Percentiles rank a stretch among this genome's conserved stretches.
These are phyloP conservation scores for Erodium texanum DNA, from an alignment of 441 rosid species.

Conservation along the genomic window DNA sequence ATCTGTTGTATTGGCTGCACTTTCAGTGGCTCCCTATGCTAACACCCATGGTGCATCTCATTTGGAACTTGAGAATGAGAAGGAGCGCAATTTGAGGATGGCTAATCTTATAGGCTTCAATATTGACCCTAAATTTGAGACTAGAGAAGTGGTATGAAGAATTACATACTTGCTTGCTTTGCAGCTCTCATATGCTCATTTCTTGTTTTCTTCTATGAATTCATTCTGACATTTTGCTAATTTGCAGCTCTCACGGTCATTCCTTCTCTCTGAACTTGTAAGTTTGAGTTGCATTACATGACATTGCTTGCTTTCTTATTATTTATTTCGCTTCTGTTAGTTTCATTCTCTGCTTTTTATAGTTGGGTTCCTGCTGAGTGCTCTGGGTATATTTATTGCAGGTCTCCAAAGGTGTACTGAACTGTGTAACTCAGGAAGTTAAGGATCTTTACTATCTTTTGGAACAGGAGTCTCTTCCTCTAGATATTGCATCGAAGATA, in stretches of 20 bases:
- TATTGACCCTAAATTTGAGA: constrained; percentile 78
- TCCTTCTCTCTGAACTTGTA: constrained; percentile 87
- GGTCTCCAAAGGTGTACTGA: constrained; percentile 85
- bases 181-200: too few relatives aligned
- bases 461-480: constrained; percentile 82
- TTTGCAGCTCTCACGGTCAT: constrained; percentile 81
- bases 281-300: constrained; percentile 19
- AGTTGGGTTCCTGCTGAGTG: constrained; percentile 5
- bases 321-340: neutral
- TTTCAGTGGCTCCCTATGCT: constrained; percentile 71
- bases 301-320: neutral
- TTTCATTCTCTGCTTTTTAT: neutral
- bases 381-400: constrained; percentile 22
- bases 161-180: constrained; percentile 8
- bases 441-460: constrained; percentile 85
- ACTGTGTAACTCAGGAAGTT: constrained; percentile 91
- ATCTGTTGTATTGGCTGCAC: constrained; percentile 84
- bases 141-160: constrained; percentile 69
- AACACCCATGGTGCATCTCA: constrained; percentile 60
- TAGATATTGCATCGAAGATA: constrained; percentile 70
- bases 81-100: constrained; percentile 86
- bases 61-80: constrained; percentile 77
- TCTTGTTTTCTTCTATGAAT: constrained; percentile 9
- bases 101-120: constrained; percentile 88
- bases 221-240: constrained; percentile 14